phyloP scores from a whole-genome alignment of 306 rosid genomes.

The Cicer yamashitae region DNA sequence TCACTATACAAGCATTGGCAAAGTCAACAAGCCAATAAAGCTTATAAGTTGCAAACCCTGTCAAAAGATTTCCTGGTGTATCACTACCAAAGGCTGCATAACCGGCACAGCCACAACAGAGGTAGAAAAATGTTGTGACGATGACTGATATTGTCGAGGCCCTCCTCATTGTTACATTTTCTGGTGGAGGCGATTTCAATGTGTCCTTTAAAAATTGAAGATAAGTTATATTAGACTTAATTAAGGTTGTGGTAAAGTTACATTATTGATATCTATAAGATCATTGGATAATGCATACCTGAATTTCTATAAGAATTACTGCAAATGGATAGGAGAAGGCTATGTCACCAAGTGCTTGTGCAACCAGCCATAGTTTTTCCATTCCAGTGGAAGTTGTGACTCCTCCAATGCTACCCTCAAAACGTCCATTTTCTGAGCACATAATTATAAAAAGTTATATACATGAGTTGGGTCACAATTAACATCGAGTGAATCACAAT shows the following conservation, averaged over 20 bases:
- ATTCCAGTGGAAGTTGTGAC: conserved; percentile 50
- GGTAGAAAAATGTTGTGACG: conserved; percentile 68
- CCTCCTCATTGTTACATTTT: conserved; percentile 64
- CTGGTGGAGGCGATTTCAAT: conserved; percentile 84
- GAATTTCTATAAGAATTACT: conserved; percentile 85
- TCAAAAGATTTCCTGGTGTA: conserved; percentile 77
- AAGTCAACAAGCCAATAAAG: conserved; percentile 73
- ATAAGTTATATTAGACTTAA: conserved; percentile 23
- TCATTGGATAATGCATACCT: conserved; percentile 54
- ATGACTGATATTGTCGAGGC: conserved; percentile 60
- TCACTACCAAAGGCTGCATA: conserved; percentile 81
- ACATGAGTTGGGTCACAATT: conserved; percentile 4
- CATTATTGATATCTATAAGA: background rate
- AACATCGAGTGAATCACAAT: background rate
- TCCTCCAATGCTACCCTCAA: conserved; percentile 65
- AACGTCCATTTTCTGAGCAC: conserved; percentile 66
- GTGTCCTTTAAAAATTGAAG: conserved; percentile 70
- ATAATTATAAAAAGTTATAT: conserved; percentile 29
- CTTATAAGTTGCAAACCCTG: conserved; percentile 60
- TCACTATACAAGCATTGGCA: conserved; percentile 72
- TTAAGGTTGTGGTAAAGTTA: conserved; percentile 13
- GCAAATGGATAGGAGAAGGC: conserved; percentile 89
- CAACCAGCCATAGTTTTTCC: conserved; percentile 65
- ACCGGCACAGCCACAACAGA: conserved; percentile 71
- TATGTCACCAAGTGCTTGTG: conserved; percentile 90